These are phyloP conservation scores for Eimeria tenella DNA, from an alignment of 169 alveolate genomes.

Conservation along the genomic window DNA sequence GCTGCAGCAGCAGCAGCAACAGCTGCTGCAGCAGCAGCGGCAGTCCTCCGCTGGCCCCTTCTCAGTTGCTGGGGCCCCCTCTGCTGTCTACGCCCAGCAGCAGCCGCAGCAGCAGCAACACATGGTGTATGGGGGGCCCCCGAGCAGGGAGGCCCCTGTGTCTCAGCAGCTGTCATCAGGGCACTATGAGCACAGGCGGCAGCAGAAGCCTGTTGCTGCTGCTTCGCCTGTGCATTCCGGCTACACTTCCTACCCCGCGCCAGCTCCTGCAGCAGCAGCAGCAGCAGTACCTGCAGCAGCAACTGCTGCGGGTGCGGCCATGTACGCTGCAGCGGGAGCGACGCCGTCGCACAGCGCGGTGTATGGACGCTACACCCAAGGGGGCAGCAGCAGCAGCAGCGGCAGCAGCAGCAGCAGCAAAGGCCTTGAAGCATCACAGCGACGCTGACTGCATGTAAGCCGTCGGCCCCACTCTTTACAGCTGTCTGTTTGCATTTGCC, in stretches of 20 bases:
- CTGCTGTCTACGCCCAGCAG: conserved; percentile 34
- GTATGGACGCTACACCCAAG: conserved; percentile 17
- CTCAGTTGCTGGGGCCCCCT: conserved; percentile 10
- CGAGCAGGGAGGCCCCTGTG: background rate
- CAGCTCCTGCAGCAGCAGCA: conserved; percentile 15
- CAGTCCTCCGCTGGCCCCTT: background rate
- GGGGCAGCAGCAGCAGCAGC: conserved; percentile 46
- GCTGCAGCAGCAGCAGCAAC: conserved; percentile 31
- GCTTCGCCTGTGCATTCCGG: background rate
- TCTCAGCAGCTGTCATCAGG: background rate
- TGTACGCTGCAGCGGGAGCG: background rate
- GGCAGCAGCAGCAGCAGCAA: conserved; percentile 62
- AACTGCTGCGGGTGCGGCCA: background rate
- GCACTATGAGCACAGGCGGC: background rate
- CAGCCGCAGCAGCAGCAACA: background rate
- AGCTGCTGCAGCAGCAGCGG: background rate
- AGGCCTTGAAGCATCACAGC: background rate
- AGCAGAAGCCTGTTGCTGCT: background rate
- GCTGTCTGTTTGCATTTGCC: too few relatives aligned
- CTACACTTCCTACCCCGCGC: conserved; percentile 36
- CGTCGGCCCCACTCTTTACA: background rate
- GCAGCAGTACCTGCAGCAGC: conserved; percentile 55
- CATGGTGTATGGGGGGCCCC: background rate
- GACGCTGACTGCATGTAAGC: conserved; percentile 29
- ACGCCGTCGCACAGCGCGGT: conserved; percentile 11